Conservation (phyloP, 169 alveolate genomes). For the Cryptosporidium felis region DNA sequence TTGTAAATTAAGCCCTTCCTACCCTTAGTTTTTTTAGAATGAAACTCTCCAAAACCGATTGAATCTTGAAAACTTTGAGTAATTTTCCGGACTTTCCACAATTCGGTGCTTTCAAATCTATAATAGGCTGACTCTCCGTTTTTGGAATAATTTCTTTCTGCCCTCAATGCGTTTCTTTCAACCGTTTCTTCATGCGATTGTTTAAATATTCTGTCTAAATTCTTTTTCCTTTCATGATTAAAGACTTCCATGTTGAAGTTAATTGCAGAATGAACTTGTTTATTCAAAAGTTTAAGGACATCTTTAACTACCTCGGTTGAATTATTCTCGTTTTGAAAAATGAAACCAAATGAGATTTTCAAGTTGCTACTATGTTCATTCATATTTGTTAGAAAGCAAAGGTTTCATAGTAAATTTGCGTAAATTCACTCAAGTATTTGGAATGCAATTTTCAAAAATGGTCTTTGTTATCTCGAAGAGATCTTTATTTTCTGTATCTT, state of each 20-base stretch:
- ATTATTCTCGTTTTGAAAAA: not conserved
- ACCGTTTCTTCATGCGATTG: not conserved
- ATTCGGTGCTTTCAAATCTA: not conserved
- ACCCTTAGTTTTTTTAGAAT: not conserved
- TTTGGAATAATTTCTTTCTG: not conserved
- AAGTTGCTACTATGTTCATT: no score
- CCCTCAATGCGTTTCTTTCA: slow-evolving; percentile 5
- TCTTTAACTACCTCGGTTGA: not conserved
- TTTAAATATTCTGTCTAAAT: not conserved
- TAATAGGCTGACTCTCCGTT: not conserved
- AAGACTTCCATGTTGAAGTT: slow-evolving; percentile 20
- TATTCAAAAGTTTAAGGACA: not conserved
- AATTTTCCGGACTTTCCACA: slow-evolving; percentile 4
- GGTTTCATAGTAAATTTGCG: no score
- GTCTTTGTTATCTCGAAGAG: no score
- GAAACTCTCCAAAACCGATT: not conserved
- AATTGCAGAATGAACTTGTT: slow-evolving; percentile 33
- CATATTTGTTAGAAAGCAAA: no score
- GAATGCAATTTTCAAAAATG: no score
- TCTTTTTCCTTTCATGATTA: slow-evolving; percentile 22
- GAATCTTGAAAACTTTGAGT: not conserved
- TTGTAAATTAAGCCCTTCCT: slow-evolving; percentile 10
- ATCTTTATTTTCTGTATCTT: no score
- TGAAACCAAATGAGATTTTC: not conserved
- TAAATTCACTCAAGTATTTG: no score